Conservation (phyloP, 306 rosid genomes). For the Datisca glomerata region DNA sequence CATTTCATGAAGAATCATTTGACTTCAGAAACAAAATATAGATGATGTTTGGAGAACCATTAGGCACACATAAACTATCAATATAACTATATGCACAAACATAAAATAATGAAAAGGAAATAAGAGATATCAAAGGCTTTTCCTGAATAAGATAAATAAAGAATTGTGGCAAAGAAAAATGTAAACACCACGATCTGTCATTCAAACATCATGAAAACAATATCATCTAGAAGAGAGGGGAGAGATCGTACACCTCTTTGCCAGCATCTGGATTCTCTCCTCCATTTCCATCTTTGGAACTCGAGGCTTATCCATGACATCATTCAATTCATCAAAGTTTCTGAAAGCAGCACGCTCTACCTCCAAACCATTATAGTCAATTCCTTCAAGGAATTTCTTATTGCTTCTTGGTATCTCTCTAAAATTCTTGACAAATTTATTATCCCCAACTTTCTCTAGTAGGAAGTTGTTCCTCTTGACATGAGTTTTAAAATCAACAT, state of each 20-base stretch:
- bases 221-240: conserved; percentile 14
- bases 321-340: conserved; percentile 39
- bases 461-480: conserved; percentile 18
- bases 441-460: conserved; percentile 19
- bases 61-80: too few relatives aligned
- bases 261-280: conserved; percentile 71
- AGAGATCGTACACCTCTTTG: conserved; percentile 42
- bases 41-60: too few relatives aligned
- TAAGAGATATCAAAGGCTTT: too few relatives aligned
- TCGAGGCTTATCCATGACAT: conserved; percentile 28
- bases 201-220: background rate
- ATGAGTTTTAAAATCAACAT: conserved; percentile 18
- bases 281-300: conserved; percentile 74
- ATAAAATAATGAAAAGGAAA: too few relatives aligned
- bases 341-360: conserved; percentile 75
- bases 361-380: conserved; percentile 25
- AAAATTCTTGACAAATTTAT: conserved; percentile 12
- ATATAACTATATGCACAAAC: too few relatives aligned
- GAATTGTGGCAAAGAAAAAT: too few relatives aligned
- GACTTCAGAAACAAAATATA: too few relatives aligned
- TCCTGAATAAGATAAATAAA: too few relatives aligned
- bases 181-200: too few relatives aligned
- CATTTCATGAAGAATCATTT: too few relatives aligned
- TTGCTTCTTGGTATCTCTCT: conserved; percentile 20
- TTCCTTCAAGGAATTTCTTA: conserved; percentile 15